Base-by-base conservation (phyloP, 1,139 yeast genomes). In the Geotrichum cucujoidarum region DNA sequence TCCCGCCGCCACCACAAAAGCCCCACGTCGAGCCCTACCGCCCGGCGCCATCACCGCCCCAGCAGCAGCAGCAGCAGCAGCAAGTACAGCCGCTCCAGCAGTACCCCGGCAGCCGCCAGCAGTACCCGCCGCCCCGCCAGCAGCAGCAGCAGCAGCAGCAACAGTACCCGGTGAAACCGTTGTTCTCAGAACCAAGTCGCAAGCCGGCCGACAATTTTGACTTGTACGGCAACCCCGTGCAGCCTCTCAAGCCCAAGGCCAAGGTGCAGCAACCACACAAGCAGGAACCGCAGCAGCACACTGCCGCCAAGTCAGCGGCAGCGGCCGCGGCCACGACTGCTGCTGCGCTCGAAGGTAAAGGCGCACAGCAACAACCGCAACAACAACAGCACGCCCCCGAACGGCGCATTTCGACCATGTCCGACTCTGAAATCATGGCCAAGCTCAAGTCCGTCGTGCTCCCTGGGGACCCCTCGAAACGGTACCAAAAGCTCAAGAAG, bases 361-460 rank as follows among this genome's bases (percentile, higher is more conserved):
- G 29, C 20, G 53, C 49, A 16, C 37, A 47, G 14, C 47, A 51
- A 18, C 4, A 11, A 77, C 83, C 84, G 37, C 54, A 55, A 44
- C 49, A 50, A 32, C 49, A 50, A 32, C 27, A 24, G 10, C 49
- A 54, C 31, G 51, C 49, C 31, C 52, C 67, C 69, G 80, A 81
- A 76, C 80, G 73, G 69, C 77, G 78, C 57, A 69, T 80, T 55
- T 81, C 87, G 36, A 80, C 85, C 46, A 76, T 90, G 77, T 83
- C 85, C 36, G 96, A 90, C 57, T 79, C 83, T 49, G 96, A 92
- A 69, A 77, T 89, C 37, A 78, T 92, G 77, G 82, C 84, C 37
- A 87, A 85, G 63, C 74, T 92, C 58, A 79, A 84, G 55, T 80
- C 88, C 2, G 96, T 90, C 27, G 96, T 94, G 2, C 81, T 83